Conservation (phyloP, 2,329 filamentous ascomycete genomes). For the Ceratocystiopsis sp. region DNA sequence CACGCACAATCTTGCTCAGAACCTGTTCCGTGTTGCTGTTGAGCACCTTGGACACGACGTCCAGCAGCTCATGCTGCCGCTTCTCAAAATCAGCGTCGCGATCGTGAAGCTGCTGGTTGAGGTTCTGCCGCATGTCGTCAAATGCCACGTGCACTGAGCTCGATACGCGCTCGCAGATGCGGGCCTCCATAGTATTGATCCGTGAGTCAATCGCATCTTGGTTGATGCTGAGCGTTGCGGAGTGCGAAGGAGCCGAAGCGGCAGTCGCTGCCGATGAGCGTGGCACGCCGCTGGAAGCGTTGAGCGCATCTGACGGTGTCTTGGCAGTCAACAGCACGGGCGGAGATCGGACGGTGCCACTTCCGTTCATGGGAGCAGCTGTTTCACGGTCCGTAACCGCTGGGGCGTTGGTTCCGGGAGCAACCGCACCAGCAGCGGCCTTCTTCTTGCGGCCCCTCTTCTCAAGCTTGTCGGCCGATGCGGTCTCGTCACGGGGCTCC, state of each 20-base stretch:
- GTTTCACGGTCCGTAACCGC: neutral
- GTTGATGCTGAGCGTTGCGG: slow-evolving; percentile 7
- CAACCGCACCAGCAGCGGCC: slow-evolving; percentile 16
- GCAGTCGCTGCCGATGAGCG: neutral
- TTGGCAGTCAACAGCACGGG: no score
- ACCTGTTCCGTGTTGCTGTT: slow-evolving; percentile 52
- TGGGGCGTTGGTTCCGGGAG: neutral
- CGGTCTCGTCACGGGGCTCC: slow-evolving; percentile 28
- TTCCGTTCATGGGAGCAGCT: neutral
- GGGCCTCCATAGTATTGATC: slow-evolving; percentile 34
- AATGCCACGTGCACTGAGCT: slow-evolving; percentile 38
- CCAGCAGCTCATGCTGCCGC: slow-evolving; percentile 36
- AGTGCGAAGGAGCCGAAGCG: neutral
- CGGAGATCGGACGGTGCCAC: slow-evolving; percentile 1
- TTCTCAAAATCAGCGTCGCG: slow-evolving; percentile 34
- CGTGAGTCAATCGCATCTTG: slow-evolving; percentile 34
- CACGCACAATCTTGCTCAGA: slow-evolving; percentile 57
- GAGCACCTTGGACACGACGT: slow-evolving; percentile 41
- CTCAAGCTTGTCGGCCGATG: slow-evolving; percentile 38
- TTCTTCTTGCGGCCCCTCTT: slow-evolving; percentile 53
- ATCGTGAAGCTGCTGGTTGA: slow-evolving; percentile 44
- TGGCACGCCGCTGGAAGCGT: no score
- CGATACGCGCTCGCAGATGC: slow-evolving; percentile 30
- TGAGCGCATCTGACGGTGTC: no score
- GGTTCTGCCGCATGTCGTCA: slow-evolving; percentile 16